Evolutionary conservation across 768 basidiomycete genomes (phyloP), one percentile per base, ranked within the genome.

Genomic region (Pholiota molesta): DNA sequence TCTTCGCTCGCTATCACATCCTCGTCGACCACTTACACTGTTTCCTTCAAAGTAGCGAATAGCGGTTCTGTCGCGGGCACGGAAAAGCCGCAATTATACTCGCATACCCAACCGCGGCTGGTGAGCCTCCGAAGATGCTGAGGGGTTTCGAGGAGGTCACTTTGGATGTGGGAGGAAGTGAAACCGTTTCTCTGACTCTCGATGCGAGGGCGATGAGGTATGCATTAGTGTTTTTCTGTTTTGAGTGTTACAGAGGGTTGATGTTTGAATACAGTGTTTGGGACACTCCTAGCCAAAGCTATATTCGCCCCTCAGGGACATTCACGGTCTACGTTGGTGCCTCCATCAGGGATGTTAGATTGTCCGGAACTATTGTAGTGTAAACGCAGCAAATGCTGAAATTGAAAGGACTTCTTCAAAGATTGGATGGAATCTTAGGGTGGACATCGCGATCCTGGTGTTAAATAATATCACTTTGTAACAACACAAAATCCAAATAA

Each of bases 61-160:
- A 80, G 74, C 1, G 86, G 86, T 29, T 63, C 68, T 1, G 62
- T 81, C n/a, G 76, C 72, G 14, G 86, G 86, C 0, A 76, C 79
- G 16, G 85, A 86, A 69, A 84, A 81, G 47, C 79, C 83, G 7
- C 85, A 86, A 61, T 63, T 86, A 28, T 86, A 86, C 61, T 86
- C 17, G 77, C 73, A n/a, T 85, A 78, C 65, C 85, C 85, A 1
- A 51, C 72, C 2, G 65, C 70, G 19, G 80, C 82, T 14, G 79
- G 79, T 2, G 83, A 85, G 63, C 84, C 84, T 8, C 74, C 75
- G 64, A 81, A 74, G 63, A 80, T 85, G 17, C 69, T 86, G 21
- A 71, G 82, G 65, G 84, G 83, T 14, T 86, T 86, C 61, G 81
- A 84, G 6, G 79, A 83, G 53, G 77, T 85, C 13, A 57, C 65